These are phyloP conservation scores for Triadica sebifera DNA, from an alignment of 345 rosid genomes.

Conservation along the genomic window DNA sequence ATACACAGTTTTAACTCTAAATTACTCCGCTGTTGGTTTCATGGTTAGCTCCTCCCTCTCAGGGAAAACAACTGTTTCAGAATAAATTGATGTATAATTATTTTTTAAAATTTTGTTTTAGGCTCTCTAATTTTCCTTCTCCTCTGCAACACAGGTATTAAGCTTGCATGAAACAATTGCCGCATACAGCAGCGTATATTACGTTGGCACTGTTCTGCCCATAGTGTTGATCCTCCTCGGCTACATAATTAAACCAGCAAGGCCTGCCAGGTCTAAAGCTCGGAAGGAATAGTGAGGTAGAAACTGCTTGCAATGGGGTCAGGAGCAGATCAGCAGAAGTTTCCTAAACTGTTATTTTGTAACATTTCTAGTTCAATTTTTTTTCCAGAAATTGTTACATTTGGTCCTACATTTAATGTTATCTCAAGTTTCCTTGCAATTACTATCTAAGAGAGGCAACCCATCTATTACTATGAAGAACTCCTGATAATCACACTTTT, in stretches of 20 bases:
- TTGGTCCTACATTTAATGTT: no score
- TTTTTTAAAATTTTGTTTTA: neutral
- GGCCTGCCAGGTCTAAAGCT: slow-evolving; percentile 58
- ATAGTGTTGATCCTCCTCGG: slow-evolving; percentile 60
- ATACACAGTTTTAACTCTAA: slow-evolving; percentile 71
- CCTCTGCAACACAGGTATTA: slow-evolving; percentile 49
- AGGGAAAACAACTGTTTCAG: neutral
- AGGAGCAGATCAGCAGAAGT: neutral
- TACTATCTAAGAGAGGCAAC: no score
- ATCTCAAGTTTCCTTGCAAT: no score
- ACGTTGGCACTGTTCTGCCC: slow-evolving; percentile 72
- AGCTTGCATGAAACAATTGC: slow-evolving; percentile 74
- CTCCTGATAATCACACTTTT: no score
- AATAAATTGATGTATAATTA: neutral
- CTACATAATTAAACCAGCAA: slow-evolving; percentile 56
- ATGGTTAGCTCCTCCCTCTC: slow-evolving; percentile 51
- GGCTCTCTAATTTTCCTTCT: slow-evolving; percentile 10
- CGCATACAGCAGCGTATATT: slow-evolving; percentile 73
- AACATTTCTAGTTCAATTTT: neutral
- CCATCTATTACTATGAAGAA: no score
- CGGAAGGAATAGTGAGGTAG: slow-evolving; percentile 54
- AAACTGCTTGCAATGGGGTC: slow-evolving; percentile 8
- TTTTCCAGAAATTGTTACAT: slow-evolving; percentile 2
- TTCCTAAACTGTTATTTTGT: slow-evolving; percentile 2
- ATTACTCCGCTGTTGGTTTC: slow-evolving; percentile 86